phyloP scores from a whole-genome alignment of 371 early-diverging fungal species.

The Syncephalastrum sp. region DNA sequence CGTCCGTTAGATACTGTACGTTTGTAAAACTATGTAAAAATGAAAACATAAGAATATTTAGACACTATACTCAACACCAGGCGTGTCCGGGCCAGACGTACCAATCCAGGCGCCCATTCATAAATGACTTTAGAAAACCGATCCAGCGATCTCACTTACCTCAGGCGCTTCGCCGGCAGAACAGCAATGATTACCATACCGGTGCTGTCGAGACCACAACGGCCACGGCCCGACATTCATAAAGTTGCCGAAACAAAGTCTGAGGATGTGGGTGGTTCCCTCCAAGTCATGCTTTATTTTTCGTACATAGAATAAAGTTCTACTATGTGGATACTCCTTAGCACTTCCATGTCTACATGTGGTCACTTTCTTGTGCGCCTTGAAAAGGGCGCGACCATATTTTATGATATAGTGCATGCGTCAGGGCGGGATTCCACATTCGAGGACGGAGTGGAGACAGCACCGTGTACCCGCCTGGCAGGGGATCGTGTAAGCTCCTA shows the following conservation, averaged over 20 bases:
- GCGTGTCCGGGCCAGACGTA: conserved; percentile 16
- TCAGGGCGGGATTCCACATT: no score
- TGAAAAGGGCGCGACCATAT: no score
- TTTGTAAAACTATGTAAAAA: conserved; percentile 64
- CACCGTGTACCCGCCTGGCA: conserved; percentile 93
- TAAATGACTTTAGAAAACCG: conserved; percentile 82
- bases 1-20: conserved; percentile 93
- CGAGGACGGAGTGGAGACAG: no score
- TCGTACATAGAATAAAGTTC: no score
- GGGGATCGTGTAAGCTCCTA: conserved; percentile 79
- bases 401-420: no score
- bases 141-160: conserved; percentile 64
- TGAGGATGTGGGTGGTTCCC: no score
- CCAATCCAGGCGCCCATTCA: conserved; percentile 96
- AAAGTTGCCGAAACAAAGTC: no score
- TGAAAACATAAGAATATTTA: no score
- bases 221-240: conserved; percentile 99
- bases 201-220: conserved; percentile 94
- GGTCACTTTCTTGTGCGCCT: no score
- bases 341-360: no score
- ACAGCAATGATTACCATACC: conserved; percentile 94
- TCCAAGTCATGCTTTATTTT: no score
- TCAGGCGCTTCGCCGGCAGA: conserved; percentile 69
- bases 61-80: background rate
- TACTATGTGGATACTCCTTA: no score